phyloP scores from a whole-genome alignment of 495 filamentous ascomycete genomes.

The Podospora didyma region DNA sequence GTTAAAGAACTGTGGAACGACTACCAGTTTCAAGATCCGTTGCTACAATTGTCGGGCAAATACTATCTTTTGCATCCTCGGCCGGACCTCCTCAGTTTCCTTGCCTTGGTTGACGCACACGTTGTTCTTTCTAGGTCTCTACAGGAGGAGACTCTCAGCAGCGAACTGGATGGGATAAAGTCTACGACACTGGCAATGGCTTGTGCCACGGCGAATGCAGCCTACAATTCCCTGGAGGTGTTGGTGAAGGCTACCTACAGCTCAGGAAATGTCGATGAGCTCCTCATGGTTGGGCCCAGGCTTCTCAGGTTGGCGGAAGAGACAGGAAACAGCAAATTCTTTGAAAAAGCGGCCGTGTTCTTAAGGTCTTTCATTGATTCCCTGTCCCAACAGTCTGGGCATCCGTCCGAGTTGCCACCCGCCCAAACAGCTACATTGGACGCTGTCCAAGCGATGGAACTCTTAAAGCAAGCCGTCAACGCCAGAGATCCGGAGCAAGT shows the following conservation, averaged over 20 bases:
- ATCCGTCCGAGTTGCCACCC: background rate
- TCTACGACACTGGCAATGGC: slow-evolving; percentile 2
- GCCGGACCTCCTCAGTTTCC: slow-evolving; percentile 1
- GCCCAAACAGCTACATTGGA: background rate
- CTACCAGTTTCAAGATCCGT: background rate
- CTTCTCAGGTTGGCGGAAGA: background rate
- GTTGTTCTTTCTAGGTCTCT: background rate
- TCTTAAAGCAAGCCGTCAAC: background rate
- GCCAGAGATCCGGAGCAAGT: background rate
- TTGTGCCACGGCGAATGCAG: slow-evolving; percentile 1
- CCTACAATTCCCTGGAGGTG: background rate
- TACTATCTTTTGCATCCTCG: background rate
- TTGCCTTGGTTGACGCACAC: slow-evolving; percentile 2
- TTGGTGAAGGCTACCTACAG: background rate
- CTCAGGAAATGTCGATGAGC: background rate
- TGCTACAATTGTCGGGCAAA: background rate
- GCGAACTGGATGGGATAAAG: background rate
- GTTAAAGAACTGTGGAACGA: slow-evolving; percentile 5
- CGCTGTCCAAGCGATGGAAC: background rate
- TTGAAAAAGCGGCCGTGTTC: background rate
- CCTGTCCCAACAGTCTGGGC: background rate
- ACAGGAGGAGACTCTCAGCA: background rate
- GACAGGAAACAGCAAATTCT: background rate
- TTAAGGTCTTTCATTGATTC: background rate
- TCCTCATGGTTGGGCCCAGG: background rate